A percentile compares a stretch with the other conserved stretches of the same genome.
These are phyloP conservation scores for Aureobasidium musti DNA, from an alignment of 2,329 filamentous ascomycete genomes.

Conservation along the genomic window DNA sequence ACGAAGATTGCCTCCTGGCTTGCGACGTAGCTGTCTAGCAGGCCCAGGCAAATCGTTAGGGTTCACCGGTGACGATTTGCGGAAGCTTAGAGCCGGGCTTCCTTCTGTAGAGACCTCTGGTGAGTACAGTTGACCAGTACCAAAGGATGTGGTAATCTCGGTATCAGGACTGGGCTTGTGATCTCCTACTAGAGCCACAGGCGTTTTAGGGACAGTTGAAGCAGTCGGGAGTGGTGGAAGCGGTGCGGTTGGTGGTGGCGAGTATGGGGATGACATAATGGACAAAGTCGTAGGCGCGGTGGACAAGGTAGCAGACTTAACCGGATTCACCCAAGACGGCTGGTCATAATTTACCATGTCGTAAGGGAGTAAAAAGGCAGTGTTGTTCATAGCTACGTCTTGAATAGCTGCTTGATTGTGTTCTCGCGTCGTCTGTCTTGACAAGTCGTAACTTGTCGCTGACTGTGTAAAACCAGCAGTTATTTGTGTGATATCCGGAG, in stretches of 20 bases:
- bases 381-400: slow-evolving; percentile 19
- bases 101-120: background rate
- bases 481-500: slow-evolving; percentile 20
- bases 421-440: slow-evolving; percentile 6
- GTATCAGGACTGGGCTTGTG: background rate
- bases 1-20: slow-evolving; percentile 53
- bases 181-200: background rate
- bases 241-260: slow-evolving; percentile 17
- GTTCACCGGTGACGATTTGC: slow-evolving; percentile 14
- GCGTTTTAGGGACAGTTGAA: too few relatives aligned
- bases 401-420: slow-evolving; percentile 13
- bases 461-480: slow-evolving; percentile 3
- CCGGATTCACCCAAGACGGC: background rate
- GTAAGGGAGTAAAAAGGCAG: slow-evolving; percentile 19
- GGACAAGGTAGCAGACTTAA: background rate
- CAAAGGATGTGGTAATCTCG: background rate
- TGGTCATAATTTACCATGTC: slow-evolving; percentile 5
- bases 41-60: slow-evolving; percentile 15
- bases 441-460: background rate
- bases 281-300: slow-evolving; percentile 1
- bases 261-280: slow-evolving; percentile 14
- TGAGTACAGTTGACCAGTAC: background rate
- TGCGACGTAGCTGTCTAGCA: slow-evolving; percentile 47
- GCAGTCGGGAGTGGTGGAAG: slow-evolving; percentile 8
- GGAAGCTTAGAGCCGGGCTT: slow-evolving; percentile 5